Percentiles rank a stretch among this genome's conserved stretches.
Evolutionary conservation across 2,329 filamentous ascomycete genomes (phyloP).

Genomic region (Berkeleyomyces basicola): DNA sequence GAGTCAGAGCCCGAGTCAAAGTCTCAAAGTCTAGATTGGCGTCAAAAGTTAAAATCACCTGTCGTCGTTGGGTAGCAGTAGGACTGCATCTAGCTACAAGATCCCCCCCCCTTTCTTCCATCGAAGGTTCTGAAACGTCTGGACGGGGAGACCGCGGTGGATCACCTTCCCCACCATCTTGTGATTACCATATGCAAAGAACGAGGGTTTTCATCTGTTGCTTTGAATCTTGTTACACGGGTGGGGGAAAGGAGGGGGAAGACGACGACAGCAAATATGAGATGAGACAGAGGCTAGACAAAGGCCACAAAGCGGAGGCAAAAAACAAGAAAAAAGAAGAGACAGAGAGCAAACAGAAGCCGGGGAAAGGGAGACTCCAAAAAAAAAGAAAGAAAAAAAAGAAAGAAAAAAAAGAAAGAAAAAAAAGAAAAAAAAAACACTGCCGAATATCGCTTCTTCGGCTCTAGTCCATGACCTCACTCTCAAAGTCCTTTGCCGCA

Average conservation of each 20-base stretch:
- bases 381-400: background rate
- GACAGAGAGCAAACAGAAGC: background rate
- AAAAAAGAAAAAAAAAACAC: background rate
- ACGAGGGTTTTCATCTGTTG: background rate
- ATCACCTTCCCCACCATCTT: background rate
- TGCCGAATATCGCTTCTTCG: background rate
- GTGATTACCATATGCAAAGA: background rate
- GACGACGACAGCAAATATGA: background rate
- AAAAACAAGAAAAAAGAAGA: background rate
- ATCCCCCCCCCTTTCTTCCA: background rate
- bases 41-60: too few species aligned
- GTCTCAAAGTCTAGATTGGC: too few species aligned
- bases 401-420: background rate
- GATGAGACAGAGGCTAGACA: conserved; percentile 1
- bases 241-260: background rate
- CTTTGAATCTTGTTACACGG: background rate
- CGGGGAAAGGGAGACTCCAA: background rate
- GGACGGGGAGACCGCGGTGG: background rate
- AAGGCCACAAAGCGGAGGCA: background rate
- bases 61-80: too few species aligned
- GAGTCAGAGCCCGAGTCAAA: background rate
- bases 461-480: background rate
- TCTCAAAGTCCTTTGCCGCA: background rate
- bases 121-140: conserved; percentile 1
- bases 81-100: background rate